Conservation (phyloP, 2,329 filamentous ascomycete species). For the Pezicula rhizophila region DNA sequence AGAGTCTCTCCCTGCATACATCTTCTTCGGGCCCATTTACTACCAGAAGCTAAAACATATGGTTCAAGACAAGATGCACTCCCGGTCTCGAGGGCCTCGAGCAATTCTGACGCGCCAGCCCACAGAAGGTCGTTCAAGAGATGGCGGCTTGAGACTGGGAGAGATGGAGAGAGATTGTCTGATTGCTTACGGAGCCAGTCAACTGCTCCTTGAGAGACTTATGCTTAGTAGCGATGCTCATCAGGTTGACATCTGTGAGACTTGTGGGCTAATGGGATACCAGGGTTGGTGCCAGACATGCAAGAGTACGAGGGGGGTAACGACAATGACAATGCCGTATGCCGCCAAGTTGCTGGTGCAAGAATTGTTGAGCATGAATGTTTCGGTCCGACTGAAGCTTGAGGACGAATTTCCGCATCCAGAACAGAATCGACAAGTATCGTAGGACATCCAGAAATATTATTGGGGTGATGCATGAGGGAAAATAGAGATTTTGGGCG, state of each 20-base stretch:
- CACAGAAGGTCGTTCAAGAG: conserved; percentile 87
- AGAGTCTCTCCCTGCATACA: conserved; percentile 87
- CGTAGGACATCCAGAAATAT: too few species aligned
- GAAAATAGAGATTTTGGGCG: too few species aligned
- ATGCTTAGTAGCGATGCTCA: conserved; percentile 94
- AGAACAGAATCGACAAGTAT: conserved; percentile 1
- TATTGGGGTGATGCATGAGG: too few species aligned
- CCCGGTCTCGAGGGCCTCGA: conserved; percentile 79
- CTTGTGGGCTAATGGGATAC: conserved; percentile 92
- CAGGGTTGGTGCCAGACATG: conserved; percentile 93
- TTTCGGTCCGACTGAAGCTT: conserved; percentile 84
- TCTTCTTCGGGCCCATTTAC: conserved; percentile 98
- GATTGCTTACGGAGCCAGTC: conserved; percentile 92
- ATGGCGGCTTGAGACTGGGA: conserved; percentile 86
- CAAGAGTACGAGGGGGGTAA: conserved; percentile 75
- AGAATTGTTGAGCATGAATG: conserved; percentile 97
- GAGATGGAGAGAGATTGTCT: conserved; percentile 99
- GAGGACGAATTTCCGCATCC: conserved; percentile 80
- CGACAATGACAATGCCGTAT: conserved; percentile 94
- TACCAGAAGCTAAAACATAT: conserved; percentile 99
- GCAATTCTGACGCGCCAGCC: conserved; percentile 93
- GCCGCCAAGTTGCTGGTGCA: conserved; percentile 94
- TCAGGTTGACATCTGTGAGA: conserved; percentile 87
- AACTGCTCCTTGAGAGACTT: conserved; percentile 83
- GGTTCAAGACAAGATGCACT: conserved; percentile 99